A percentile compares a stretch with the other conserved stretches of the same genome.
These are phyloP conservation scores for Coleophoma cylindrospora DNA, from an alignment of 2,329 filamentous ascomycete genomes.

Conservation along the genomic window DNA sequence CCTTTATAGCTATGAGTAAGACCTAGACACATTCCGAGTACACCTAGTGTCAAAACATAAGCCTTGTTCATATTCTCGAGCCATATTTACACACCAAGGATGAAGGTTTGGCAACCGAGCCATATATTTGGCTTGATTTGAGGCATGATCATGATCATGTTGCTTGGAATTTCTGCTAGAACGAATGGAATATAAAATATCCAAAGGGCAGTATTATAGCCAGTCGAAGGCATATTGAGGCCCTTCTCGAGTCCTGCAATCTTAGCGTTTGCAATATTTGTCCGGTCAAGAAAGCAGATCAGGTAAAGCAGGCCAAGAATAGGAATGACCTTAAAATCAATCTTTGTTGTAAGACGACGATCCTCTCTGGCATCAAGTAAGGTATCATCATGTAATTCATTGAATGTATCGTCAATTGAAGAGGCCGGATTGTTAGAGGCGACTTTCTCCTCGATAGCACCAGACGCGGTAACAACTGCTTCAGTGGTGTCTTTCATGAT, in stretches of 20 bases:
- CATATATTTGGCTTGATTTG: slow-evolving; percentile 32
- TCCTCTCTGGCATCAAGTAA: slow-evolving; percentile 1
- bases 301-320: slow-evolving; percentile 56
- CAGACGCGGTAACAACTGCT: no score
- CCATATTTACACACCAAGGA: slow-evolving; percentile 27
- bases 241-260: slow-evolving; percentile 30
- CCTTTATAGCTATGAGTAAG: slow-evolving; percentile 30
- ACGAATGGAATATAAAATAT: slow-evolving; percentile 41
- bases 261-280: slow-evolving; percentile 43
- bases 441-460: no score
- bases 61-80: no score
- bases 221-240: slow-evolving; percentile 31
- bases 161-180: slow-evolving; percentile 39
- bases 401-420: no score
- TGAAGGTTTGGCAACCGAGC: slow-evolving; percentile 34
- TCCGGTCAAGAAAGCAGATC: slow-evolving; percentile 44
- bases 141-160: slow-evolving; percentile 34
- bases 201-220: slow-evolving; percentile 36
- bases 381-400: no score
- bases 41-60: slow-evolving; percentile 19
- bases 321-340: slow-evolving; percentile 33
- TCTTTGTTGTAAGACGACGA: slow-evolving; percentile 7
- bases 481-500: no score
- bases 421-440: no score
- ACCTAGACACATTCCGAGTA: slow-evolving; percentile 37